phyloP scores from a whole-genome alignment of 176 grass and related monocot genomes.

The Aechmea fasciata region DNA sequence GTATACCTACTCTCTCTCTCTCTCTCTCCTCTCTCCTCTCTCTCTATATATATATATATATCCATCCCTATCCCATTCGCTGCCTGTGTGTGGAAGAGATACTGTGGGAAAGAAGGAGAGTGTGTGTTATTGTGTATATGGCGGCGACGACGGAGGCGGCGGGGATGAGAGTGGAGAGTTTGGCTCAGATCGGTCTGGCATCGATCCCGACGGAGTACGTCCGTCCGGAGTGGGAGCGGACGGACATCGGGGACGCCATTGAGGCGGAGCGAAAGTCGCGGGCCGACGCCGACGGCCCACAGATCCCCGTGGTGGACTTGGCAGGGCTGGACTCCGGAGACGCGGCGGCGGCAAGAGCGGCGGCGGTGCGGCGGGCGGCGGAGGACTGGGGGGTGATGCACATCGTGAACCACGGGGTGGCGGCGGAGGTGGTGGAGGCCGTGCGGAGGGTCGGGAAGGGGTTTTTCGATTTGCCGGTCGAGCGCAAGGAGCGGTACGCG shows the following conservation, averaged over 20 bases:
- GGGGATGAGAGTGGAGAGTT: slow-evolving; percentile 42
- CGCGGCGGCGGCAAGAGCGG: neutral
- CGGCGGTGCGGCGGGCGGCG: slow-evolving; percentile 43
- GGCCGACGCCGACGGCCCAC: neutral
- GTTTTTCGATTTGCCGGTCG: slow-evolving; percentile 60
- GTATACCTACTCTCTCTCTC: too few species aligned
- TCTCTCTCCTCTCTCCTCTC: too few species aligned
- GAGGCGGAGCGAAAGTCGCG: slow-evolving; percentile 21
- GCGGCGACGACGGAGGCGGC: neutral
- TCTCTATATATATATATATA: too few species aligned
- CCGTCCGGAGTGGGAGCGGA: slow-evolving; percentile 52
- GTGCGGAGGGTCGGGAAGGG: slow-evolving; percentile 41
- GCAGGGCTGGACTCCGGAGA: slow-evolving; percentile 19
- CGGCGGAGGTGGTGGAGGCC: slow-evolving; percentile 29
- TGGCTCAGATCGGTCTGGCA: slow-evolving; percentile 29
- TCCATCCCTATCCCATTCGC: too few species aligned
- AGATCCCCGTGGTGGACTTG: slow-evolving; percentile 74
- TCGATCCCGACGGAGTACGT: slow-evolving; percentile 72
- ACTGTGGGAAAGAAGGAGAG: neutral
- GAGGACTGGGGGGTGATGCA: slow-evolving; percentile 89
- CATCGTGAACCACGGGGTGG: slow-evolving; percentile 57
- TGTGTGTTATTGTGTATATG: neutral
- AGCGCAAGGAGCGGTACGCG: slow-evolving; percentile 61
- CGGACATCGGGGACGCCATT: slow-evolving; percentile 62
- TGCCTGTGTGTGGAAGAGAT: neutral